Percentiles rank a stretch among this genome's conserved stretches.
Evolutionary conservation across 164 flowering plant species (phyloP).

Genomic region (Berberis thunbergii): DNA sequence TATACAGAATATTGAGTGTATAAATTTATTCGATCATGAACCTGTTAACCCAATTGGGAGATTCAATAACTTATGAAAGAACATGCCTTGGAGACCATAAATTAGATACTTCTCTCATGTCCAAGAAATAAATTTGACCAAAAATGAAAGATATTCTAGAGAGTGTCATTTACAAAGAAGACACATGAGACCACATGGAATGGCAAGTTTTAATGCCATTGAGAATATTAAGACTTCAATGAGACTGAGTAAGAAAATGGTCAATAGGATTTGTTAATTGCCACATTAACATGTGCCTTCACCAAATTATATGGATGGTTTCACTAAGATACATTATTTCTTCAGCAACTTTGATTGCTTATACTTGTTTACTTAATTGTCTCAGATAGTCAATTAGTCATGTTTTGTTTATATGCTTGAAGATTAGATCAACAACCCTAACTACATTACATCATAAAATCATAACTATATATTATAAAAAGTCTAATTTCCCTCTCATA

Average conservation of each 20-base stretch:
- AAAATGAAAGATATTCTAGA: neutral
- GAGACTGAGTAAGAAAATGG: conserved; percentile 8
- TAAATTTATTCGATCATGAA: no score
- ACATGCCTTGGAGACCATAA: neutral
- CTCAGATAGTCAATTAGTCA: no score
- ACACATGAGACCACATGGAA: conserved; percentile 56
- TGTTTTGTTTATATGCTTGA: no score
- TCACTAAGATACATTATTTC: neutral
- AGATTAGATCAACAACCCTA: no score
- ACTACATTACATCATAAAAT: no score
- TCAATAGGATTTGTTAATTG: conserved; percentile 4
- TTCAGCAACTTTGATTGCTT: neutral
- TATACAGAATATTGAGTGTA: no score
- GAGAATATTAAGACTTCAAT: conserved; percentile 3
- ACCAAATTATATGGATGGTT: neutral
- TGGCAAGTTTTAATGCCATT: conserved; percentile 4
- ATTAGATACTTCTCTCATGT: conserved; percentile 9
- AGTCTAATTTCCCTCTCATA: no score
- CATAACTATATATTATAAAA: no score
- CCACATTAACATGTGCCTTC: conserved; percentile 4
- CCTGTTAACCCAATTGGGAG: neutral
- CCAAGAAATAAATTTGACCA: conserved; percentile 13
- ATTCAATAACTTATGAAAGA: conserved; percentile 5
- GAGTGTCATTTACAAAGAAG: neutral
- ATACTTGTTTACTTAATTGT: no score